A percentile compares a stretch with the other conserved stretches of the same genome.
phyloP scores from a whole-genome alignment of 768 basidiomycete genomes.

The Hypsizygus marmoreus region DNA sequence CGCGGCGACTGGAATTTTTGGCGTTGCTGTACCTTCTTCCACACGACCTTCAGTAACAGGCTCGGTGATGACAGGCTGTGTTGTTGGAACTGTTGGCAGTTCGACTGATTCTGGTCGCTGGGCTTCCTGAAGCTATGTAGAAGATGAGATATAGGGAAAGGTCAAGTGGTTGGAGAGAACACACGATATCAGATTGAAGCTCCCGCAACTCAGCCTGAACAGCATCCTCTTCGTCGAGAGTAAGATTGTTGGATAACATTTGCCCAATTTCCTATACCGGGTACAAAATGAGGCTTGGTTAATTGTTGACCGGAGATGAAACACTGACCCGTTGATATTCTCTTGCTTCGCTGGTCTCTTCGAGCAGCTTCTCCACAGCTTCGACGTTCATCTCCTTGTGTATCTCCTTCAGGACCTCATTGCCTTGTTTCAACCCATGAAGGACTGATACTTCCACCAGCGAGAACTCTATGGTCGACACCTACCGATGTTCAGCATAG shows the following conservation, averaged over 20 bases:
- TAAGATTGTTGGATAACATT: conserved; percentile 79
- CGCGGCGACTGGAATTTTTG: conserved; percentile 35
- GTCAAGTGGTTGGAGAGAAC: conserved; percentile 22
- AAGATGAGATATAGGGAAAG: conserved; percentile 3
- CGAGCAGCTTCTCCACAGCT: conserved; percentile 90
- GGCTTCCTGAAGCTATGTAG: conserved; percentile 30
- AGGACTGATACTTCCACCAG: conserved; percentile 90
- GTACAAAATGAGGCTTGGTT: conserved; percentile 4
- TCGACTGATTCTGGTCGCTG: conserved; percentile 30
- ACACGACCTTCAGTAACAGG: conserved; percentile 26
- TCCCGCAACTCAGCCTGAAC: conserved; percentile 81
- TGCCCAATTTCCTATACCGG: conserved; percentile 82
- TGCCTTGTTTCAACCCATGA: conserved; percentile 92
- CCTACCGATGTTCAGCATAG: conserved; percentile 47
- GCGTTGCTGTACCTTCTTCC: conserved; percentile 11
- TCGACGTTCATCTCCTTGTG: conserved; percentile 93
- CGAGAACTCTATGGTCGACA: conserved; percentile 96
- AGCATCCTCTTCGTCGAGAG: conserved; percentile 89
- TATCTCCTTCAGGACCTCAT: conserved; percentile 89
- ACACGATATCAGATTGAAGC: conserved; percentile 65
- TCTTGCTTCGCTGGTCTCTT: conserved; percentile 89
- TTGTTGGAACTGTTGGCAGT: conserved; percentile 58
- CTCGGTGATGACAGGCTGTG: conserved; percentile 36
- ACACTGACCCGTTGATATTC: conserved; percentile 79
- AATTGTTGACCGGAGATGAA: not conserved